Percentiles rank a stretch among this genome's conserved stretches.
These are phyloP conservation scores for Gymnopilus dilepis DNA, from an alignment of 768 basidiomycete species.

Conservation along the genomic window DNA sequence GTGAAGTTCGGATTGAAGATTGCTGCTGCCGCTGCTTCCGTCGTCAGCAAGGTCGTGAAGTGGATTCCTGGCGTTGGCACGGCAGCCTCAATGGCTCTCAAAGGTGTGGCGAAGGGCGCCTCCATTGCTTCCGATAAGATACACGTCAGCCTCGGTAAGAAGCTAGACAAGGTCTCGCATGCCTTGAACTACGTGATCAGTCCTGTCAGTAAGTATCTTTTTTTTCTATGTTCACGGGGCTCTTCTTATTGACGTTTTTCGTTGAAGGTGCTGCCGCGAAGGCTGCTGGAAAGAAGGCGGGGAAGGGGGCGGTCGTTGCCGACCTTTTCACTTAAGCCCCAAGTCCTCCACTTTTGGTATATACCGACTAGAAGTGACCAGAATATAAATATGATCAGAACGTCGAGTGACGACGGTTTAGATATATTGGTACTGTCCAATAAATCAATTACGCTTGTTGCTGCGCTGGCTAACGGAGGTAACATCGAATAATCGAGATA, in stretches of 20 bases:
- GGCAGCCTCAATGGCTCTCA: conserved; percentile 7
- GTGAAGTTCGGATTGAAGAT: conserved; percentile 14
- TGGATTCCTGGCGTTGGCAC: conserved; percentile 19
- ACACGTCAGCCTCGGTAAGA: conserved; percentile 11
- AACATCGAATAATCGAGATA: too few species aligned
- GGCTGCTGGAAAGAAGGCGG: not conserved
- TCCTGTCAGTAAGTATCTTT: not conserved
- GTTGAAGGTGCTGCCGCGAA: not conserved
- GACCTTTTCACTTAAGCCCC: not conserved
- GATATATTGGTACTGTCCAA: too few species aligned
- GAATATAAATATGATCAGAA: too few species aligned
- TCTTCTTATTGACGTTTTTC: too few species aligned
- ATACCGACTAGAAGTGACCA: too few species aligned
- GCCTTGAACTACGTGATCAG: conserved; percentile 3
- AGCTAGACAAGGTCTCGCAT: conserved; percentile 13
- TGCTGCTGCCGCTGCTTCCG: conserved; percentile 6
- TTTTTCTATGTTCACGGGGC: not conserved
- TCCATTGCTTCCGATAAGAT: conserved; percentile 13
- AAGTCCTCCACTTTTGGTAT: too few species aligned
- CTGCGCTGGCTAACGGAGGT: too few species aligned
- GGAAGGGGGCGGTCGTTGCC: not conserved
- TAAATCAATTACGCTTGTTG: too few species aligned
- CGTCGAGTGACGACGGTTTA: too few species aligned
- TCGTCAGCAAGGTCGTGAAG: conserved; percentile 10
- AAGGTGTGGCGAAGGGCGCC: not conserved